These are phyloP conservation scores for Mediolabrus comicus DNA, from an alignment of 108 stramenopile species.

Conservation along the genomic window DNA sequence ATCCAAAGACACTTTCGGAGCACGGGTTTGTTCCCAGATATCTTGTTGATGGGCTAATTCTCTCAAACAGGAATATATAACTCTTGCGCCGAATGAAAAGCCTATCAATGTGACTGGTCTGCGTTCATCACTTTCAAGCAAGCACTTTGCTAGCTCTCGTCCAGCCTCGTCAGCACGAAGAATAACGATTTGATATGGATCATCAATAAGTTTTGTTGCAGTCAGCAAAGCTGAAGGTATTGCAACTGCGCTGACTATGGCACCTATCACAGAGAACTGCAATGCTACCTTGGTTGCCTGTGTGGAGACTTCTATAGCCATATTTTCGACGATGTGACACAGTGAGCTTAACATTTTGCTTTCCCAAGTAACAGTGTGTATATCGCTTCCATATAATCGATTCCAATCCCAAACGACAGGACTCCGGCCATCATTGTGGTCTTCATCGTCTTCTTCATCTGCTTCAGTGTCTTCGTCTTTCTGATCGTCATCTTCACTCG, in stretches of 20 bases:
- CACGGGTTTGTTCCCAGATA: constrained; percentile 55
- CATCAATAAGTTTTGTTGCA: constrained; percentile 69
- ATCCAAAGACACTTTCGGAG: constrained; percentile 1
- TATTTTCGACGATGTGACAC: constrained; percentile 51
- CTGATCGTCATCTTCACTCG: background rate
- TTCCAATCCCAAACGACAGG: constrained; percentile 67
- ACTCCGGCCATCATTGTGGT: constrained; percentile 16
- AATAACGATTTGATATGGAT: constrained; percentile 73
- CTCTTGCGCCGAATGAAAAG: constrained; percentile 88
- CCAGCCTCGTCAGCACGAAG: constrained; percentile 87
- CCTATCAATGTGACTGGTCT: constrained; percentile 91
- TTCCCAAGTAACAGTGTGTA: constrained; percentile 73
- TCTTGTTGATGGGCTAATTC: constrained; percentile 70
- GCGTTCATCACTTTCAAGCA: constrained; percentile 61
- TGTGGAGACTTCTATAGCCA: constrained; percentile 48
- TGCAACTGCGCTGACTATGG: constrained; percentile 57
- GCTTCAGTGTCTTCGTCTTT: constrained; percentile 7
- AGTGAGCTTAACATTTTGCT: constrained; percentile 48
- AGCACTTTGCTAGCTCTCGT: constrained; percentile 69
- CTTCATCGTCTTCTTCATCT: constrained; percentile 11
- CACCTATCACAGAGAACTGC: constrained; percentile 51
- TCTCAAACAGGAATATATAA: constrained; percentile 80
- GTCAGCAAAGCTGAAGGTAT: constrained; percentile 56
- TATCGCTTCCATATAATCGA: constrained; percentile 49
- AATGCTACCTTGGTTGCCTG: constrained; percentile 55